Percentiles rank a stretch among this genome's conserved stretches.
These are phyloP conservation scores for Quercus alba DNA, from an alignment of 306 rosid species.

Conservation along the genomic window DNA sequence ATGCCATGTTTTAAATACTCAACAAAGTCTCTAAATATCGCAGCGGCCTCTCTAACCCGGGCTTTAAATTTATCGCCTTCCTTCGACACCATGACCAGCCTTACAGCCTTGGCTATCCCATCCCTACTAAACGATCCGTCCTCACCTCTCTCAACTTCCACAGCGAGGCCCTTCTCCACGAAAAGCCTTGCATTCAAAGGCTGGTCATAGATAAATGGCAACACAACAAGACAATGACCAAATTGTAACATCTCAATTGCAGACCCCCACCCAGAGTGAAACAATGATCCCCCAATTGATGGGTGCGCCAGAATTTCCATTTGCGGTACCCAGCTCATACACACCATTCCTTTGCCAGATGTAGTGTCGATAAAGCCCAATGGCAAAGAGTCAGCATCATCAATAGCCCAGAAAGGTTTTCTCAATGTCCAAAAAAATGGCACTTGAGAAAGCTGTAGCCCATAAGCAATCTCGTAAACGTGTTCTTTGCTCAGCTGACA, in stretches of 20 bases:
- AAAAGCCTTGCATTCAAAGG: constrained; percentile 38
- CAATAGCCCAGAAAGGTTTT: constrained; percentile 24
- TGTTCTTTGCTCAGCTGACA: constrained; percentile 34
- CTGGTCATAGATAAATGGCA: constrained; percentile 39
- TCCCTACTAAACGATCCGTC: constrained; percentile 36
- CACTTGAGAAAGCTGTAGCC: constrained; percentile 37
- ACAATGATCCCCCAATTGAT: constrained; percentile 40
- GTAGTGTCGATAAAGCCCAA: constrained; percentile 24
- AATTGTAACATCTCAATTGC: constrained; percentile 36
- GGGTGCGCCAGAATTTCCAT: constrained; percentile 33
- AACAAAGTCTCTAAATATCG: constrained; percentile 23
- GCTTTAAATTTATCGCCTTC: constrained; percentile 32
- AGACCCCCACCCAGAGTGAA: constrained; percentile 51
- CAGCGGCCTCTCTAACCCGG: constrained; percentile 21
- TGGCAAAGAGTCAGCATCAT: constrained; percentile 27
- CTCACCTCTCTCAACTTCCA: constrained; percentile 30
- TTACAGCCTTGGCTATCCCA: constrained; percentile 31
- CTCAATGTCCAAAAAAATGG: constrained; percentile 44
- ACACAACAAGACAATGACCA: constrained; percentile 33
- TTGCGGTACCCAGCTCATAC: constrained; percentile 38
- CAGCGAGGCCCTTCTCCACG: constrained; percentile 32
- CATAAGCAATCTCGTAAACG: constrained; percentile 39
- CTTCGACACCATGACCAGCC: constrained; percentile 27
- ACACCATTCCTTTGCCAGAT: constrained; percentile 22
- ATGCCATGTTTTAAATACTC: not conserved